Evolutionary conservation across 345 rosid genomes (phyloP).

Genomic region (Populus alba): DNA sequence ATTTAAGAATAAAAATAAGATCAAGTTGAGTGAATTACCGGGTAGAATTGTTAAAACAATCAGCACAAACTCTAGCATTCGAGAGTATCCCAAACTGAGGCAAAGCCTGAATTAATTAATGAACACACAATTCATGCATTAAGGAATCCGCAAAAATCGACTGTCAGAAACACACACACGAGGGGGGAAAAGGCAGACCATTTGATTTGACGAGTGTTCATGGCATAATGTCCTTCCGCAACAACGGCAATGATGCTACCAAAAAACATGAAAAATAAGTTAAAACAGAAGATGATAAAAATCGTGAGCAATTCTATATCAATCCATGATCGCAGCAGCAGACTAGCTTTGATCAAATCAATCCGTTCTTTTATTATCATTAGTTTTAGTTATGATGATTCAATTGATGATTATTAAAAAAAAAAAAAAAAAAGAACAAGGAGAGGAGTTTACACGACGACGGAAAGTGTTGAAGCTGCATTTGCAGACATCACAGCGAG

Average conservation of each 20-base stretch:
- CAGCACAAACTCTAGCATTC: slow-evolving; percentile 61
- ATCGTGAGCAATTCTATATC: neutral
- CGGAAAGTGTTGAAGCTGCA: slow-evolving; percentile 78
- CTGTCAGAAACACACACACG: neutral
- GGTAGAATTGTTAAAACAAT: slow-evolving; percentile 49
- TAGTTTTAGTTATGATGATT: too few species aligned
- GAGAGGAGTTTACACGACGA: slow-evolving; percentile 45
- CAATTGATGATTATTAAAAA: neutral
- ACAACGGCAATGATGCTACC: slow-evolving; percentile 77
- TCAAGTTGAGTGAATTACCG: slow-evolving; percentile 31
- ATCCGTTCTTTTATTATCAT: neutral
- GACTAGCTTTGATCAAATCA: neutral
- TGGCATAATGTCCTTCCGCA: slow-evolving; percentile 71
- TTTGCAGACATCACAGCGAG: slow-evolving; percentile 71
- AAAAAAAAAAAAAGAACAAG: neutral
- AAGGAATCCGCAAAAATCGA: neutral
- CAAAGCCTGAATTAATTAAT: slow-evolving; percentile 38
- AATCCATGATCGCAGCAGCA: neutral
- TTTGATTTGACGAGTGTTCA: slow-evolving; percentile 71
- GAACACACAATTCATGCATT: too few species aligned
- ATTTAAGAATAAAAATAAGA: neutral
- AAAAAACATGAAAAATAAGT: slow-evolving; percentile 1
- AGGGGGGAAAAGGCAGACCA: slow-evolving; percentile 41
- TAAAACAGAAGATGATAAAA: too few species aligned
- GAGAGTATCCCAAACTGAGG: slow-evolving; percentile 61